Evolutionary conservation across 2,329 filamentous ascomycete genomes (phyloP).

Genomic region (Apiospora pterosperma): DNA sequence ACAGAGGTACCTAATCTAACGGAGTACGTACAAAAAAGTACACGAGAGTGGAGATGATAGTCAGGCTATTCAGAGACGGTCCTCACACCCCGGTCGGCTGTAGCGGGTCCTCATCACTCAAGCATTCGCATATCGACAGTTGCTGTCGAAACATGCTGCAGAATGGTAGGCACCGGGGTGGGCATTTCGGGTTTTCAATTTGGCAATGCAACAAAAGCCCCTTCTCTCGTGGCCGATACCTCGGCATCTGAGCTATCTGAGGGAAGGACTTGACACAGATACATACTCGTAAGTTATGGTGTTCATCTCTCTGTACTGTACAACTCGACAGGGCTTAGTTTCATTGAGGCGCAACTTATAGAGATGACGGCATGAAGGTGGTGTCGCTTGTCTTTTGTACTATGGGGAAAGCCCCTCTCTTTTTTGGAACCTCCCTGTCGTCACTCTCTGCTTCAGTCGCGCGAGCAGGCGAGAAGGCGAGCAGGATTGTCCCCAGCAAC

Average conservation of each 20-base stretch:
- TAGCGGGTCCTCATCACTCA: background rate
- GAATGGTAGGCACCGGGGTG: background rate
- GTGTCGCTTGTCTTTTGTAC: background rate
- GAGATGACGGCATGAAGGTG: background rate
- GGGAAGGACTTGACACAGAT: background rate
- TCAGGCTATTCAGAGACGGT: background rate
- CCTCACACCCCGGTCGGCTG: background rate
- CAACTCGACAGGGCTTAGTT: background rate
- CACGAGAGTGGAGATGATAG: too few species aligned
- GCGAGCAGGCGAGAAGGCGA: too few species aligned
- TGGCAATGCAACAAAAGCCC: background rate
- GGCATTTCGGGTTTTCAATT: background rate
- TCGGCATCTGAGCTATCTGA: background rate
- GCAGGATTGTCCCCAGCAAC: too few species aligned
- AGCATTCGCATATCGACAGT: conserved; percentile 2
- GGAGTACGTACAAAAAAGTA: too few species aligned
- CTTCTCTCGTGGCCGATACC: background rate
- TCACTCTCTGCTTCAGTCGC: background rate
- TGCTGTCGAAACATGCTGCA: background rate
- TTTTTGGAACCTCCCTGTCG: background rate
- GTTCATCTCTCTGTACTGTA: background rate
- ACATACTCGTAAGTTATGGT: background rate
- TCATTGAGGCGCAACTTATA: background rate
- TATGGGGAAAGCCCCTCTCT: background rate
- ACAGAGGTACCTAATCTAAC: too few species aligned